Evolutionary conservation across 2,329 filamentous ascomycete genomes (phyloP), one percentile per base, ranked within the genome.

Genomic region (Setomelanomma holmii): DNA sequence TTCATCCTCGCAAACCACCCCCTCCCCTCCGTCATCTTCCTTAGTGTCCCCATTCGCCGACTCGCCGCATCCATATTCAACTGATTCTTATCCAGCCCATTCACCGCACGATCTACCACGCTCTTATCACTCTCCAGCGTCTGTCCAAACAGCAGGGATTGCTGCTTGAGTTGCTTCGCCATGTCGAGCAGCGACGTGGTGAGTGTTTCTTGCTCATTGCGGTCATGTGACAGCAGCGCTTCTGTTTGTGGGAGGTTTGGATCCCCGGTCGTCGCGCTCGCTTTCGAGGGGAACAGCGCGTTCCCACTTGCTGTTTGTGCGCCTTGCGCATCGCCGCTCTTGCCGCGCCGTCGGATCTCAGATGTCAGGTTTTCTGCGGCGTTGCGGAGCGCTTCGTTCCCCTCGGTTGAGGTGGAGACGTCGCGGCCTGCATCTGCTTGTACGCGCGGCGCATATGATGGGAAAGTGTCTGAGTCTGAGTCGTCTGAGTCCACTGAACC

Each of bases 1-100:
- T 93, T 81, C 79, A 96, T 84, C 45, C 93, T 79, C 5, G 89
- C 92, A 86, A 84, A 91, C 89, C 89, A 96, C 0, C 92, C 92
- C 71, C 89, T 88, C 3, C 92, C 93, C 78, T 97, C 93, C 14
- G 89, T 91, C 86, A 96, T 91, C 45, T 83, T 83, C 62, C 85
- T 81, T 69, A 98, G 74, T 66, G 84, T 82, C 1, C 90, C 88
- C 90, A 98, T 96, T 57, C 86, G 80, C 58, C 85, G 84, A 46
- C 86, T 86, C 3, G 93, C 91, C 1, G 86, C 84, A 54, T 92
- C 87, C 83, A 98, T 89, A 16, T 87, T 87, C 40, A 82, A 77
- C 53, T 89, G 86, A 64, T 89, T 96, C 72, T 86, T 87, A 67
- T 93, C 89, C 63, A 98, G 82, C 0, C 90, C 90, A 49, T 88